Evolutionary conservation across 805 yeast genomes (phyloP).

Genomic region (Kluyveromyces wickerhamii): DNA sequence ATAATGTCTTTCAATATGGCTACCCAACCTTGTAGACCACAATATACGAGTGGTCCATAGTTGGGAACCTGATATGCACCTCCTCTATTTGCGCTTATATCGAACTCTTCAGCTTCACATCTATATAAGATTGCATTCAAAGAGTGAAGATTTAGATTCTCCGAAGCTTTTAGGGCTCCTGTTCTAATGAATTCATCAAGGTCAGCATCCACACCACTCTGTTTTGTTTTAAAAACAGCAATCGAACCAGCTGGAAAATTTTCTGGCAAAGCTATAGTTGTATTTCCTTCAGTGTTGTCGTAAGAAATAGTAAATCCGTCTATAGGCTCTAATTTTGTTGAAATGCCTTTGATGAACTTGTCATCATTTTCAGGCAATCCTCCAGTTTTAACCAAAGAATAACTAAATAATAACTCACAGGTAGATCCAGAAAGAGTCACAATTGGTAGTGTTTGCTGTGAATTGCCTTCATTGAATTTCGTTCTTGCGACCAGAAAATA

Average conservation of each 20-base stretch:
- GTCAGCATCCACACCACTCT: constrained; percentile 54
- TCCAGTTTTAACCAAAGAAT: constrained; percentile 46
- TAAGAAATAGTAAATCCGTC: constrained; percentile 40
- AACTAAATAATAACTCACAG: constrained; percentile 51
- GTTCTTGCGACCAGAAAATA: constrained; percentile 84
- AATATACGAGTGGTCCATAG: constrained; percentile 67
- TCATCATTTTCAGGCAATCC: constrained; percentile 35
- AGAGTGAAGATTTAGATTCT: constrained; percentile 52
- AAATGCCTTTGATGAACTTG: constrained; percentile 49
- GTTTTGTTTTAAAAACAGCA: constrained; percentile 67
- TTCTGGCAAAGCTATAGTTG: constrained; percentile 51
- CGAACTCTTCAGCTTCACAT: constrained; percentile 84
- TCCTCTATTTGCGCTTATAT: constrained; percentile 58
- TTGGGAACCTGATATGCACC: constrained; percentile 74
- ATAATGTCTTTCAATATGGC: constrained; percentile 57
- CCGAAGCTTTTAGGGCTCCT: constrained; percentile 72
- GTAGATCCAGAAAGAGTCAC: constrained; percentile 51
- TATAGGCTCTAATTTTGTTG: constrained; percentile 51
- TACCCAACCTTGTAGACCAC: constrained; percentile 93
- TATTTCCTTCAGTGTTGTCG: constrained; percentile 35
- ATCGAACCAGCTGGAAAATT: constrained; percentile 86
- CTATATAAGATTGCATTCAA: constrained; percentile 68
- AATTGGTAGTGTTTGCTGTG: constrained; percentile 50
- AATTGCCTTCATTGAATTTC: constrained; percentile 46
- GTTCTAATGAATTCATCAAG: constrained; percentile 60